These are phyloP conservation scores for Piper betle DNA, from an alignment of 164 flowering plant genomes.

Conservation along the genomic window DNA sequence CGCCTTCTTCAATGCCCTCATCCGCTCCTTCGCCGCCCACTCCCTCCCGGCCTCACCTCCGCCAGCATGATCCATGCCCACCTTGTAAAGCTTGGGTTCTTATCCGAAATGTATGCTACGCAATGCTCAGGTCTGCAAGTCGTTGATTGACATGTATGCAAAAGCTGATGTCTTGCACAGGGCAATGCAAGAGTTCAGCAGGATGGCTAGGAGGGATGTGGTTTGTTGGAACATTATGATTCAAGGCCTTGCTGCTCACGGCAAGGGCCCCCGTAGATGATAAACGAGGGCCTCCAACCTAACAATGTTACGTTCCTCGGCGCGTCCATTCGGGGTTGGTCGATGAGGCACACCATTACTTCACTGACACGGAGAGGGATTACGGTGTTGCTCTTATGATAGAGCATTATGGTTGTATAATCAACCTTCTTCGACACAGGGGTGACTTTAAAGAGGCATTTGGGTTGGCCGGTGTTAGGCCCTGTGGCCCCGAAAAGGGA, in stretches of 20 bases:
- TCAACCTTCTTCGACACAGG: no score
- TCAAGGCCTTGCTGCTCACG: slow-evolving; percentile 68
- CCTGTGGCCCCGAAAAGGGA: no score
- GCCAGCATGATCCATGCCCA: slow-evolving; percentile 40
- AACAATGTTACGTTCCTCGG: slow-evolving; percentile 17
- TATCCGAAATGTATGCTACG: slow-evolving; percentile 46
- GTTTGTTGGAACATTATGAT: slow-evolving; percentile 77
- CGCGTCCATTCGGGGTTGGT: slow-evolving; percentile 12
- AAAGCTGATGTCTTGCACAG: no score
- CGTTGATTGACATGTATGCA: slow-evolving; percentile 81
- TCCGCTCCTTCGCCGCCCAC: slow-evolving; percentile 43
- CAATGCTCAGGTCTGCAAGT: slow-evolving; percentile 36
- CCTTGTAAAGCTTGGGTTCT: slow-evolving; percentile 46
- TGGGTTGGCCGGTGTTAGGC: no score
- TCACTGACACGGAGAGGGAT: no score
- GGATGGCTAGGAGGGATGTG: slow-evolving; percentile 33
- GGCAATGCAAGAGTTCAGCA: slow-evolving; percentile 38
- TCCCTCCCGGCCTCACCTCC: slow-evolving; percentile 34
- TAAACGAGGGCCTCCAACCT: slow-evolving; percentile 25
- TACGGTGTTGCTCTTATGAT: no score
- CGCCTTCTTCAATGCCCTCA: slow-evolving; percentile 50
- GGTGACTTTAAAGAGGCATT: no score
- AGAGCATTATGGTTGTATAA: no score
- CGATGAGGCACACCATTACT: no score
- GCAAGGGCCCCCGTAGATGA: slow-evolving; percentile 58